Base-by-base conservation (phyloP, 352 stramenopile species). In the Phytophthora aleatoria region DNA sequence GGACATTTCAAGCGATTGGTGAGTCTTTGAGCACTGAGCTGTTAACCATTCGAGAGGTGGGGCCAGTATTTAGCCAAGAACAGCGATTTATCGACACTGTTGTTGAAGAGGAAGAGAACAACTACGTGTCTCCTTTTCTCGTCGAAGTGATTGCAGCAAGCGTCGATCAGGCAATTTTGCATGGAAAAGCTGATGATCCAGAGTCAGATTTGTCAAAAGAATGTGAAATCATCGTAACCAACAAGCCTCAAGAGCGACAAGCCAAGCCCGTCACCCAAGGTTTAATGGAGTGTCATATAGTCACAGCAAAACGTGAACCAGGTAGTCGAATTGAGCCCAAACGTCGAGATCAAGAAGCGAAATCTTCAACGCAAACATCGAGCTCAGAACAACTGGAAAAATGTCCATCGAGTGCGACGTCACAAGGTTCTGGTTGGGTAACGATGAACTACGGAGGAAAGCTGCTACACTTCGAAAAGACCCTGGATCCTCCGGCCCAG, bases 391-490 rank as follows among this genome's bases (percentile, higher is more conserved):
- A 58, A 49, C 5, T 52, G 26, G 57, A 52, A 50, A 57, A 58
- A 27, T 60, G 63, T 12, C 73, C 67, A 30, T 65, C 58, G 10
- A 84, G 67, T 44, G 67, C 75, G 12, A 69, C 69, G 15, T 50
- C 64, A 4, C 57, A 51, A 31, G 50, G 48, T 36, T 62, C 59
- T 15, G 64, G 65, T 3, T 80, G 76, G 73, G 64, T 81, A 30
- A 78, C 65, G n/a, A 80, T 81, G 61, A 69, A 51, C 10, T 73
- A 69, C 35, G 67, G 53, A 27, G 61, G 70, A 13, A 84, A 84
- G 38, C 45, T 65, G 16, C 48, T 84, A 4, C 76, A 82, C 45
- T 81, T 81, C 24, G 73, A 81, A 57, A 78, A 64, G 15, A 24
- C 64, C 1, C 27, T 42, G 0, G 50, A 69, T 8, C 36, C 35